These are phyloP conservation scores for Cladosporium phlei DNA, from an alignment of 2,329 filamentous ascomycete species.

Conservation along the genomic window DNA sequence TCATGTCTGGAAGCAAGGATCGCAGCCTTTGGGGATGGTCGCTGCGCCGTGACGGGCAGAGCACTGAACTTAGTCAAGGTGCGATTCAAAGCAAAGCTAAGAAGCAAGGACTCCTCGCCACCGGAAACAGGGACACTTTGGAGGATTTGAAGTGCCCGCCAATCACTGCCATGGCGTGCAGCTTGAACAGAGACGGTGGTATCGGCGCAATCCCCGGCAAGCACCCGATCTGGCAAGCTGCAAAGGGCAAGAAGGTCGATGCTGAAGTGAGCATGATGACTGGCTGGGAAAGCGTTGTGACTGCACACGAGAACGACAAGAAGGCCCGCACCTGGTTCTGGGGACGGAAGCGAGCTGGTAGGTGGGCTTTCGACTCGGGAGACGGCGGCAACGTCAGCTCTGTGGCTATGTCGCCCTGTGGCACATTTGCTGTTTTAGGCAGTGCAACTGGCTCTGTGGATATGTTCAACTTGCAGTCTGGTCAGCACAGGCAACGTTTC, in stretches of 20 bases:
- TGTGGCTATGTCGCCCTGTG: conserved; percentile 84
- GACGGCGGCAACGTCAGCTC: conserved; percentile 77
- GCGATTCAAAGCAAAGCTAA: conserved; percentile 82
- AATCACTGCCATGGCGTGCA: conserved; percentile 86
- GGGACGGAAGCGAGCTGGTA: conserved; percentile 85
- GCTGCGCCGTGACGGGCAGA: conserved; percentile 88
- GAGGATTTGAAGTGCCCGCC: conserved; percentile 81
- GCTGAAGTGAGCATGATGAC: conserved; percentile 71
- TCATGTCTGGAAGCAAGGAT: conserved; percentile 83
- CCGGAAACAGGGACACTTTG: conserved; percentile 28
- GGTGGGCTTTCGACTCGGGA: conserved; percentile 85
- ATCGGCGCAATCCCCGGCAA: conserved; percentile 79
- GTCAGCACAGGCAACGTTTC: conserved; percentile 80
- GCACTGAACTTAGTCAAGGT: conserved; percentile 87
- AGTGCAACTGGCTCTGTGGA: conserved; percentile 79
- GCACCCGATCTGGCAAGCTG: conserved; percentile 78
- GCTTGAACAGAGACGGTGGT: conserved; percentile 87
- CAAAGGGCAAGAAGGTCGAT: conserved; percentile 61
- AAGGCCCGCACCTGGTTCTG: conserved; percentile 96
- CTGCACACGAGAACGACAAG: conserved; percentile 79
- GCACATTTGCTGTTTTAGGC: conserved; percentile 87
- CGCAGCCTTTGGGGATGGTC: conserved; percentile 96
- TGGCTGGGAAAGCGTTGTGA: conserved; percentile 96
- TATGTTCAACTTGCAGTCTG: conserved; percentile 96
- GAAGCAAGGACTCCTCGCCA: conserved; percentile 67